Evolutionary conservation across 306 rosid species (phyloP).

Genomic region (Chamaecrista fasciculata): DNA sequence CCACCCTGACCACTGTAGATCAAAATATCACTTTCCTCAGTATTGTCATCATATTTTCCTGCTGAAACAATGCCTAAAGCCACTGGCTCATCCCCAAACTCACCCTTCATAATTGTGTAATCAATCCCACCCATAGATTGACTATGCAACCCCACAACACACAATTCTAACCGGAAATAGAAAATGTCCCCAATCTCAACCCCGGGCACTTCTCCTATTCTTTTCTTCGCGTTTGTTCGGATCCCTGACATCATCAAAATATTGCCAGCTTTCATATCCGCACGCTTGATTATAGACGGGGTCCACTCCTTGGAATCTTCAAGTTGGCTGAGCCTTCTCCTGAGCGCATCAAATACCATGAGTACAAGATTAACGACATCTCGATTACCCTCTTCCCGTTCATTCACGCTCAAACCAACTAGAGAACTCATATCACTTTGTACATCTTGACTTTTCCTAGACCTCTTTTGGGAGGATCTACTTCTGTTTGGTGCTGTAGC

Average conservation of each 20-base stretch:
- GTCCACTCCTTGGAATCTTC: constrained; percentile 54
- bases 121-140: constrained; percentile 77
- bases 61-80: constrained; percentile 70
- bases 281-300: constrained; percentile 40
- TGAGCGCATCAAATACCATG: constrained; percentile 46
- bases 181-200: constrained; percentile 73
- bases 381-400: constrained; percentile 47
- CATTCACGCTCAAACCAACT: constrained; percentile 28
- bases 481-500: constrained; percentile 14
- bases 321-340: constrained; percentile 63
- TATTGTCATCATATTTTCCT: constrained; percentile 58
- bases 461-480: constrained; percentile 32
- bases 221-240: constrained; percentile 58
- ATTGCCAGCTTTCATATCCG: constrained; percentile 60
- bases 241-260: constrained; percentile 51
- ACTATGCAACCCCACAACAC: constrained; percentile 62
- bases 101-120: constrained; percentile 39
- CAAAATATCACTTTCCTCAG: constrained; percentile 53
- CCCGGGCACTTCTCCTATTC: constrained; percentile 60
- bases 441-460: constrained; percentile 1
- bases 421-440: constrained; percentile 29
- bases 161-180: constrained; percentile 61
- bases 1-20: constrained; percentile 74
- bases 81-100: constrained; percentile 44
- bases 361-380: constrained; percentile 51